Evolutionary conservation across 352 stramenopile species (phyloP).

Genomic region (Pythium vanterpoolii): DNA sequence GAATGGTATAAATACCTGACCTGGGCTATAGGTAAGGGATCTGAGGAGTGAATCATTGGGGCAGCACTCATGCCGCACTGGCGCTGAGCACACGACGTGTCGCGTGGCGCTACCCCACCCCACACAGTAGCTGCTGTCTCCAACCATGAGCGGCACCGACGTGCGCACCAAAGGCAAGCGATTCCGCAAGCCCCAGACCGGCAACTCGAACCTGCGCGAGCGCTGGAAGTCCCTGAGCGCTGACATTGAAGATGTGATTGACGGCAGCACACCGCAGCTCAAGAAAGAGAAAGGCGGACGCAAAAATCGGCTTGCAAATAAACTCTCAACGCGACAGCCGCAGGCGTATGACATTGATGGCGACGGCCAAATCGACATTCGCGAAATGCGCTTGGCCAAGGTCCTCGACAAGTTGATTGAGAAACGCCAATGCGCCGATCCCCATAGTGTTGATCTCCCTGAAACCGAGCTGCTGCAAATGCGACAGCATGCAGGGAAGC

Average conservation of each 20-base stretch:
- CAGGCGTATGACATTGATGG: slow-evolving; percentile 62
- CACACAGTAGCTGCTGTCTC: too few relatives aligned
- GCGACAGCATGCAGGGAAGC: slow-evolving; percentile 43
- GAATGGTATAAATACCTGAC: neutral
- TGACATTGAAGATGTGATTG: slow-evolving; percentile 42
- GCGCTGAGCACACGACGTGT: neutral
- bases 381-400: slow-evolving; percentile 64
- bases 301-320: neutral
- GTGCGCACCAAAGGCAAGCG: slow-evolving; percentile 50
- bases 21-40: too few relatives aligned
- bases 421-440: slow-evolving; percentile 16
- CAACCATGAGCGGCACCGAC: slow-evolving; percentile 26
- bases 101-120: neutral
- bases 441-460: neutral
- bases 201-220: slow-evolving; percentile 45
- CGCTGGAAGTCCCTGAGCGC: slow-evolving; percentile 54
- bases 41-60: too few relatives aligned
- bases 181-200: slow-evolving; percentile 45
- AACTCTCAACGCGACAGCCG: neutral
- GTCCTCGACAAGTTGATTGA: slow-evolving; percentile 56
- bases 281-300: slow-evolving; percentile 21
- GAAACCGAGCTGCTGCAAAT: slow-evolving; percentile 45
- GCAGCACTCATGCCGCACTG: too few relatives aligned
- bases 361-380: slow-evolving; percentile 58
- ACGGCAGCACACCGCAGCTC: slow-evolving; percentile 17